Percentiles rank a stretch among this genome's conserved stretches.
Conservation (phyloP, 2,329 filamentous ascomycete species). For the Beauveria sp. region DNA sequence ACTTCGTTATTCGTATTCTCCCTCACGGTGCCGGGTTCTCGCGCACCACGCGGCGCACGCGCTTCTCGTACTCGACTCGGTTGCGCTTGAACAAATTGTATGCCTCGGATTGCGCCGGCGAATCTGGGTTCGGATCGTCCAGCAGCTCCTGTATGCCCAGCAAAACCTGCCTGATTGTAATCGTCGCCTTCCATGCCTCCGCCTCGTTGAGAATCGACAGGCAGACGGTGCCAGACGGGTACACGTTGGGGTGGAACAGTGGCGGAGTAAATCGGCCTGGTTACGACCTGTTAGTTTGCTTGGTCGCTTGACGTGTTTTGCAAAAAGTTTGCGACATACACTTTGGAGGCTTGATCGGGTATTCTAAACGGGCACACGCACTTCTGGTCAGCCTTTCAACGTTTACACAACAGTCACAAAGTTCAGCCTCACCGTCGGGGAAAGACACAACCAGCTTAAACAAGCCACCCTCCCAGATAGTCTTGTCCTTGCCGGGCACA, state of each 20-base stretch:
- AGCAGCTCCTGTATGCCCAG: slow-evolving; percentile 93
- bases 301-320: neutral
- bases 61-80: slow-evolving; percentile 75
- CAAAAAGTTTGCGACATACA: slow-evolving; percentile 53
- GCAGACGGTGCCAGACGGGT: slow-evolving; percentile 95
- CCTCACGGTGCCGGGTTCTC: slow-evolving; percentile 73
- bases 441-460: slow-evolving; percentile 93
- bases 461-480: slow-evolving; percentile 93
- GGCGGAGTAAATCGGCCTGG: slow-evolving; percentile 92
- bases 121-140: slow-evolving; percentile 94
- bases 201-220: slow-evolving; percentile 97
- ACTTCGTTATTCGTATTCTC: neutral
- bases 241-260: slow-evolving; percentile 97
- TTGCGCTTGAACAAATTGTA: slow-evolving; percentile 97
- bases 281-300: neutral
- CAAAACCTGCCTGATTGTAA: slow-evolving; percentile 96
- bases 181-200: slow-evolving; percentile 96
- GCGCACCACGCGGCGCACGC: slow-evolving; percentile 76
- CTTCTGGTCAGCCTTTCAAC: neutral
- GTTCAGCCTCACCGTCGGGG: slow-evolving; percentile 68
- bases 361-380: slow-evolving; percentile 51
- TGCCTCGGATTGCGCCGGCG: slow-evolving; percentile 91
- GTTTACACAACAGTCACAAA: neutral
- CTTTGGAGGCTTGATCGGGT: slow-evolving; percentile 97
- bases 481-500: slow-evolving; percentile 92